Evolutionary conservation across 2,329 filamentous ascomycete species (phyloP).

Genomic region (Fusarium euwallaceae): DNA sequence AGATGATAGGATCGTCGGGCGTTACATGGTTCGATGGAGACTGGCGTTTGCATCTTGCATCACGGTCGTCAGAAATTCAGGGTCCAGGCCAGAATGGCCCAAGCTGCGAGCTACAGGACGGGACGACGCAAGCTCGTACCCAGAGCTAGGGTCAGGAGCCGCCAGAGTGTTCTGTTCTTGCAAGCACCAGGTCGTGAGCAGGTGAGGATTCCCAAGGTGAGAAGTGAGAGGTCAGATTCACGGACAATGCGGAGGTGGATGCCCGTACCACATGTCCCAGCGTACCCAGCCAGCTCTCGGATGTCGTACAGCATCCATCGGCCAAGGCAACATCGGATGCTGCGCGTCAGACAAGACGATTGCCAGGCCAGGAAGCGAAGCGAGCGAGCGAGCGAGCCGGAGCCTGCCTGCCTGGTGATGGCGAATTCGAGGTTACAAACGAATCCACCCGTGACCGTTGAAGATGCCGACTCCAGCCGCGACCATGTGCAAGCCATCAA

Average conservation of each 20-base stretch:
- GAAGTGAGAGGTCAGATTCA: conserved; percentile 15
- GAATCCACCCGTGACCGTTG: conserved; percentile 5
- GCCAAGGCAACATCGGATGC: conserved; percentile 12
- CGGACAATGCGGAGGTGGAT: conserved; percentile 29
- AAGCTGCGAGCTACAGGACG: conserved; percentile 28
- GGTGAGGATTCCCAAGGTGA: conserved; percentile 3
- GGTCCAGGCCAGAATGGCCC: conserved; percentile 36
- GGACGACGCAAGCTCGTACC: conserved; percentile 17
- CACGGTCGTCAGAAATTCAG: conserved; percentile 27
- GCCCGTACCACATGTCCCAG: conserved; percentile 12
- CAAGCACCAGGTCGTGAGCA: conserved; percentile 3
- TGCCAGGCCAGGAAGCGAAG: neutral
- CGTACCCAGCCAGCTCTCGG: neutral
- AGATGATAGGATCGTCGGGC: conserved; percentile 23
- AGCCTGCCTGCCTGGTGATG: neutral
- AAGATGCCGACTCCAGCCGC: conserved; percentile 19
- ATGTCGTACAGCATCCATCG: conserved; percentile 18
- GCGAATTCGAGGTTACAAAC: neutral
- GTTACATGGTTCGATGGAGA: conserved; percentile 18
- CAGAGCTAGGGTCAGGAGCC: neutral
- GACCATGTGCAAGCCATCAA: conserved; percentile 1
- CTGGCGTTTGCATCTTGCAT: conserved; percentile 26
- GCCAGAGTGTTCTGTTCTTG: conserved; percentile 9
- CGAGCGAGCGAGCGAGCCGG: neutral
- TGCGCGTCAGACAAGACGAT: conserved; percentile 8